phyloP scores from a whole-genome alignment of 768 basidiomycete genomes.

The Naematelia encephala region DNA sequence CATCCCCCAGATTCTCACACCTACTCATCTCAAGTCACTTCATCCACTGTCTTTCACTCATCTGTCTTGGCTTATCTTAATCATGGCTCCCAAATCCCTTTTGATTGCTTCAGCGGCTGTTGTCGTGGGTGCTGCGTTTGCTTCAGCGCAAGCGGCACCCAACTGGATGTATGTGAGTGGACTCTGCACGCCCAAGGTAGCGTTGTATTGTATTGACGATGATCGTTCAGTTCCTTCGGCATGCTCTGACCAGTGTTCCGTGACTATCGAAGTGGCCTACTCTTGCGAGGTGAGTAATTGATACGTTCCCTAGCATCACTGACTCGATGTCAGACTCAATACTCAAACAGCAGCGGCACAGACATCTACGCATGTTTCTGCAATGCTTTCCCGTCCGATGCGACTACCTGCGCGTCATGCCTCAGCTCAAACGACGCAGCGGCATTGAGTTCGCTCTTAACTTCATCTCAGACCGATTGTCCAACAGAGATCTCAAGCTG shows the following conservation, averaged over 20 bases:
- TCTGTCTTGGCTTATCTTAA: conserved; percentile 4
- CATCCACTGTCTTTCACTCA: conserved; percentile 1
- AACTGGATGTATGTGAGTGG: conserved; percentile 36
- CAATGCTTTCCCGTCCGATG: conserved; percentile 39
- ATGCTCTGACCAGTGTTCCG: conserved; percentile 36
- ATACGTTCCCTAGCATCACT: neutral
- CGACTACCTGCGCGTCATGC: conserved; percentile 42
- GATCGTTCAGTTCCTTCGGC: conserved; percentile 36
- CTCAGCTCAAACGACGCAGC: conserved; percentile 38
- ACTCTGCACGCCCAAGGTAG: neutral
- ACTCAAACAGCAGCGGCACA: conserved; percentile 13
- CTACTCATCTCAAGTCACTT: neutral
- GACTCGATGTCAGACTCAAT: conserved; percentile 19
- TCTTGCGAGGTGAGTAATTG: conserved; percentile 37
- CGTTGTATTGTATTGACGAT: neutral
- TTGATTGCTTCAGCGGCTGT: conserved; percentile 29
- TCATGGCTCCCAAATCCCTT: conserved; percentile 31
- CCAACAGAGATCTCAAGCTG: conserved; percentile 31
- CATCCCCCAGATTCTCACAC: too few species aligned
- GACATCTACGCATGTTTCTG: conserved; percentile 50
- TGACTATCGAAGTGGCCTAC: conserved; percentile 36
- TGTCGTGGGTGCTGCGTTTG: conserved; percentile 30
- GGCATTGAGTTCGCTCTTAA: conserved; percentile 28
- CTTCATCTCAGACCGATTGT: conserved; percentile 32
- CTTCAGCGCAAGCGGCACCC: conserved; percentile 36